Evolutionary conservation across 2,329 filamentous ascomycete species (phyloP), one percentile per base, ranked within the genome.

Genomic region (Trichophyton verrucosum): DNA sequence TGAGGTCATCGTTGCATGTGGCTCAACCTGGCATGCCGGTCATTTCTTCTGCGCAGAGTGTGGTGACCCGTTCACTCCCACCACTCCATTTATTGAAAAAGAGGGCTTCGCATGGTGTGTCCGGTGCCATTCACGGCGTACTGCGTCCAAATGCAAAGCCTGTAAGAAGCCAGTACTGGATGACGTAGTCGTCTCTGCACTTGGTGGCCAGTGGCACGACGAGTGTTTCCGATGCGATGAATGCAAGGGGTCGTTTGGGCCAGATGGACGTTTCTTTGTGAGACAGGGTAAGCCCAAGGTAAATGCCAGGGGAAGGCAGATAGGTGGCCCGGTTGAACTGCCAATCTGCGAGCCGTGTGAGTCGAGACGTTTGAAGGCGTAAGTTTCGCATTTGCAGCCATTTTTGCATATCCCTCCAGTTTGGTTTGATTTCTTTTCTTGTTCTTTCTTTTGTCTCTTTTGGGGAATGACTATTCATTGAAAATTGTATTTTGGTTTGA

Each of bases 31-130:
- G 89, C 94, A 99, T 73, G 88, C 89, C 59, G 94, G 94, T 0
- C 94, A 99, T 76, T 99, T 99, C 77, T 99, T 99, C 81, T 99
- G 94, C 71, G 94, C 94, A 47, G 91, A 99, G 79, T 99, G 94
- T 72, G 94, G 94, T 66, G 92, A 99, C 76, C 83, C 84, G 0
- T 86, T 86, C 66, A 80, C 81, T 64, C 74, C 77, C 0, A 73
- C 71, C 2, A 86, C 80, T 8, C 92, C 94, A 0, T 99, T 99
- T 71, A 89, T 99, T 60, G 94, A 99, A 72, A 96, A 96, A 75
- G 92, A 97, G 66, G 92, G 92, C 8, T 97, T 95, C 73, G 94
- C 94, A 3, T 99, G 94, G 91, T 99, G 94, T 74, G 83, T 97
- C 55, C 82, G 82, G 22, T 99, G 94, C 72, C 92, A 97, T 77